phyloP scores from a whole-genome alignment of 345 rosid genomes.

The Psidium guajava region DNA sequence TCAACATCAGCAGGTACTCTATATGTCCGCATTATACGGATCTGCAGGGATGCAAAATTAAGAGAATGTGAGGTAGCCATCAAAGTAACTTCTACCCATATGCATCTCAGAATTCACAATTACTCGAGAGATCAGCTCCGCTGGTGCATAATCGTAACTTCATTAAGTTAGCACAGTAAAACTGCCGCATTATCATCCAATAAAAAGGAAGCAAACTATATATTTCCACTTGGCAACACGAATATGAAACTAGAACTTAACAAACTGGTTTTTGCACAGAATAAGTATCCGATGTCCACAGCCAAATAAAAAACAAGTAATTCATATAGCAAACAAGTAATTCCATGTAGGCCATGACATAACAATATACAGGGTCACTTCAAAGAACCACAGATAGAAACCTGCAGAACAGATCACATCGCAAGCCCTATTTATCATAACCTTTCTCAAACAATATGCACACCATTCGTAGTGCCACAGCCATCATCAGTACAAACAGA shows the following conservation, averaged over 20 bases:
- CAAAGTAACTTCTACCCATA: background rate
- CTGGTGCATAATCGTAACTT: background rate
- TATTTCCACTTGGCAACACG: background rate
- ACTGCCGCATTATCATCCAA: background rate
- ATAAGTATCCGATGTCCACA: background rate
- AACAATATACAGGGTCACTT: background rate
- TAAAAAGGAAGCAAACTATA: background rate
- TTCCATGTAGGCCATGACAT: background rate
- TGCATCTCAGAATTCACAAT: background rate
- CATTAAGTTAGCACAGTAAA: background rate
- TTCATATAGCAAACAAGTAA: background rate
- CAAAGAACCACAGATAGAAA: background rate
- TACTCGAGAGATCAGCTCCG: background rate
- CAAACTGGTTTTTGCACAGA: background rate
- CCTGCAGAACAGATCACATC: background rate
- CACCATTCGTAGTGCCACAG: background rate
- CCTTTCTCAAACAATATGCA: background rate
- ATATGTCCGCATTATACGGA: constrained; percentile 69
- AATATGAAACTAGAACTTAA: background rate
- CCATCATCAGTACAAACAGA: background rate
- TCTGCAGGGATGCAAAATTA: constrained; percentile 24
- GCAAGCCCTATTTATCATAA: background rate
- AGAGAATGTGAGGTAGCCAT: background rate
- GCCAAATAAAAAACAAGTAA: background rate
- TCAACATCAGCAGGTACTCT: constrained; percentile 26